phyloP scores from a whole-genome alignment of 768 basidiomycete species.

The Sarcomyxa edulis region DNA sequence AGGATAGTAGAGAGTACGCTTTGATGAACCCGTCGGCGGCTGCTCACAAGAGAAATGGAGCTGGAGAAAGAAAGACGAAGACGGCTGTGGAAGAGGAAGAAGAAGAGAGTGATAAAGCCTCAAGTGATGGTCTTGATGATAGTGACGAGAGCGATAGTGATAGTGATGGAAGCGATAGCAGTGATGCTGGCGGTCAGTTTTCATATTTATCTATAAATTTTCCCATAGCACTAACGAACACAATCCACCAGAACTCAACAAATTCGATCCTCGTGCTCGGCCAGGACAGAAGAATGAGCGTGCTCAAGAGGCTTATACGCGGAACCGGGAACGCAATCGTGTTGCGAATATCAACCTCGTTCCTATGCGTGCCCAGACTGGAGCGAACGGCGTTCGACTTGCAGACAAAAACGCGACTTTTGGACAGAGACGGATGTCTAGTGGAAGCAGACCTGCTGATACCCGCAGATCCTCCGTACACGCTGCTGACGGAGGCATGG shows the following conservation, averaged over 20 bases:
- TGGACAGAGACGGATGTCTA: slow-evolving; percentile 56
- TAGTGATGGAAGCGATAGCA: slow-evolving; percentile 38
- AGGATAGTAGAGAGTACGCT: slow-evolving; percentile 82
- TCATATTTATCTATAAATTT: slow-evolving; percentile 6
- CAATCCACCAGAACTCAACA: slow-evolving; percentile 38
- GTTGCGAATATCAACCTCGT: slow-evolving; percentile 56
- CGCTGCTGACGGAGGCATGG: slow-evolving; percentile 62
- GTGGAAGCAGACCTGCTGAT: slow-evolving; percentile 8
- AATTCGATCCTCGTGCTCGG: slow-evolving; percentile 43
- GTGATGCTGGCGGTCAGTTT: slow-evolving; percentile 49
- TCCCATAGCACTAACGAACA: too few relatives aligned
- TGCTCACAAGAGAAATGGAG: slow-evolving; percentile 40
- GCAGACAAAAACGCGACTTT: slow-evolving; percentile 56
- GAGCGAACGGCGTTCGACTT: slow-evolving; percentile 16
- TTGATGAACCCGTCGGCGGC: slow-evolving; percentile 85
- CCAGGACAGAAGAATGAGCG: slow-evolving; percentile 44
- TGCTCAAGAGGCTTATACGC: slow-evolving; percentile 38
- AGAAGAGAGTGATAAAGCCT: slow-evolving; percentile 73
- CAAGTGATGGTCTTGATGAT: slow-evolving; percentile 49
- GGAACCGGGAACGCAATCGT: slow-evolving; percentile 37
- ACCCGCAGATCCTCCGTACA: slow-evolving; percentile 8
- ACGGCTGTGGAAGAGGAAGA: slow-evolving; percentile 88
- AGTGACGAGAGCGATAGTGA: slow-evolving; percentile 38
- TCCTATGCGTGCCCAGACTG: slow-evolving; percentile 49
- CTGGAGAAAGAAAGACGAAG: slow-evolving; percentile 57